Base-by-base conservation (phyloP, 176 grass and related monocot species). In the Phyllostachys edulis region DNA sequence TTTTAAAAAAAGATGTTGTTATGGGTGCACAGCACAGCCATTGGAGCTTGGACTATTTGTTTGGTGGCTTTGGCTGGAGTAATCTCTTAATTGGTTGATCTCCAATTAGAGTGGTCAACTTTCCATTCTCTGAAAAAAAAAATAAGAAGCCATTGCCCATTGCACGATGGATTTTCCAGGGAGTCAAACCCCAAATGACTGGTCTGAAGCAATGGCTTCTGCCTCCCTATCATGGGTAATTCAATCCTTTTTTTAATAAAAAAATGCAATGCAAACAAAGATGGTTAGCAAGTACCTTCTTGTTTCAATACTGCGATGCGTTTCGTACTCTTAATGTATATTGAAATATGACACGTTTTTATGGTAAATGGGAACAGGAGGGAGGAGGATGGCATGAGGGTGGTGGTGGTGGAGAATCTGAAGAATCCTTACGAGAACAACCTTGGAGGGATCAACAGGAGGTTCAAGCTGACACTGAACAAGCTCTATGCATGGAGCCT, bases 401-500 rank as follows among this genome's bases (percentile, higher is more conserved):
- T 99, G 57, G 86, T 96, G 63, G 42, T 65, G 7, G 96, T 98
- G 72, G 73, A 95, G 74, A 98, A 98, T 80, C 85, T 98, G 73
- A 98, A 80, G 91, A 98, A 98, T 52, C 96, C 96, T n/a, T 98
- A 98, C 5, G 96, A 90, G 81, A 77, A 54, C 50, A 92, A 98
- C 44, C 89, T 90, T 55, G 93, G 87, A 75, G 85, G 87, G 66
- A 95, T 95, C 80, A 94, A 94, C 80, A 80, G 65, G 67, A 89
- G 96, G 83, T 98, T 98, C 78, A 98, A 95, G 83, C 81, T 95
- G 56, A 98, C 96, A 41, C 16, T 98, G 73, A 98, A 98, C 83
- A 98, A 98, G 91, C 93, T 98, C 32, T 98, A 98, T 32, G 96
- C 96, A 1, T 98, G 96, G 96, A 98, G 77, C 75, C 52, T 95